A percentile compares a stretch with the other conserved stretches of the same genome.
phyloP scores from a whole-genome alignment of 768 basidiomycete species.

The Lactifluus subvellereus region DNA sequence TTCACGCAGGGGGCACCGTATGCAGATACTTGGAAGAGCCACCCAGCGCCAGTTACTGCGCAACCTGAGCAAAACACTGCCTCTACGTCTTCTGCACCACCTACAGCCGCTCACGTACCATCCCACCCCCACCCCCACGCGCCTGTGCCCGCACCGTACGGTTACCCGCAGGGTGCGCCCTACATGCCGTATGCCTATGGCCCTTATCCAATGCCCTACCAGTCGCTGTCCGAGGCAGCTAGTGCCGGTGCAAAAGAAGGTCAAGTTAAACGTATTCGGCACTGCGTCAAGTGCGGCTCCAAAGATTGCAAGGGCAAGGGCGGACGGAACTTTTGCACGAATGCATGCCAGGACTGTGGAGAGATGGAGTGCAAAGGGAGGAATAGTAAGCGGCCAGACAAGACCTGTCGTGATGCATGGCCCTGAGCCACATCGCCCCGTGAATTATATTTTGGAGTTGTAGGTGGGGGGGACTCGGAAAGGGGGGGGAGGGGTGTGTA shows the following conservation, averaged over 20 bases:
- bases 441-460: neutral
- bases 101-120: slow-evolving; percentile 23
- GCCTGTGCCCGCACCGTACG: slow-evolving; percentile 16
- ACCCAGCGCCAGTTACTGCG: slow-evolving; percentile 12
- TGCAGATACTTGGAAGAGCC: slow-evolving; percentile 17
- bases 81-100: slow-evolving; percentile 11
- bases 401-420: slow-evolving; percentile 61
- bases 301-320: slow-evolving; percentile 82
- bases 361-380: slow-evolving; percentile 71
- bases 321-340: slow-evolving; percentile 65
- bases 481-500: neutral
- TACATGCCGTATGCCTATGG: slow-evolving; percentile 37
- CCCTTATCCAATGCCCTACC: slow-evolving; percentile 31
- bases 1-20: slow-evolving; percentile 14
- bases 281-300: slow-evolving; percentile 79
- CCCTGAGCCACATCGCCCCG: slow-evolving; percentile 9
- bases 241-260: slow-evolving; percentile 28
- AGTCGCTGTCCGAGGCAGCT: slow-evolving; percentile 27
- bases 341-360: slow-evolving; percentile 78
- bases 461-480: neutral
- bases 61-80: slow-evolving; percentile 14
- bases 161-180: slow-evolving; percentile 25
- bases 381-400: slow-evolving; percentile 73
- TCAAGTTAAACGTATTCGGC: slow-evolving; percentile 58
- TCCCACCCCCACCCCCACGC: slow-evolving; percentile 26